phyloP scores from a whole-genome alignment of 331 rosid genomes.

The Malus hybrid region DNA sequence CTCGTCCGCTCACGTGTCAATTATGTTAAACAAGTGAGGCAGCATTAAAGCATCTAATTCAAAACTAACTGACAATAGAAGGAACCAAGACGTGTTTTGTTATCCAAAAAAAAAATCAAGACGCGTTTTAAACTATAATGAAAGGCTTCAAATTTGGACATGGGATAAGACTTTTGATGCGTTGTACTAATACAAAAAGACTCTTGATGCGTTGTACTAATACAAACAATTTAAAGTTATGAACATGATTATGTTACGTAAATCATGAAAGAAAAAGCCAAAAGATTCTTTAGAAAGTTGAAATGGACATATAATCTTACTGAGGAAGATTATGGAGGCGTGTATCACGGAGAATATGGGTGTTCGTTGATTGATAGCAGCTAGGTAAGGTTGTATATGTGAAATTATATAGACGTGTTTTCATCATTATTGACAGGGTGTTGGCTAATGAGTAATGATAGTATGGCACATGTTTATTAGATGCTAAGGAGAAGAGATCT shows the following conservation, averaged over 20 bases:
- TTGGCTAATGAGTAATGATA: too few species aligned
- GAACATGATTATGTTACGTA: not conserved
- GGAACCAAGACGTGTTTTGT: not conserved
- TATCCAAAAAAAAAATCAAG: not conserved
- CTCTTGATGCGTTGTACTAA: too few species aligned
- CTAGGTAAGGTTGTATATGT: not conserved
- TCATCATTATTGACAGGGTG: too few species aligned
- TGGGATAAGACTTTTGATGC: too few species aligned
- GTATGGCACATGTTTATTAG: too few species aligned
- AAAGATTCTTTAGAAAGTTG: not conserved
- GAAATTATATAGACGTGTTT: too few species aligned
- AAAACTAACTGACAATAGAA: not conserved
- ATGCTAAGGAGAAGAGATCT: too few species aligned
- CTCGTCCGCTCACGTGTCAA: not conserved
- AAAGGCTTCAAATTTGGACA: not conserved
- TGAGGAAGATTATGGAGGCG: not conserved
- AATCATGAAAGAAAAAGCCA: not conserved
- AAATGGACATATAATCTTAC: not conserved
- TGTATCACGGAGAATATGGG: not conserved
- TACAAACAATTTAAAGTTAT: not conserved
- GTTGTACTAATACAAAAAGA: too few species aligned
- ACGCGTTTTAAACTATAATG: too few species aligned
- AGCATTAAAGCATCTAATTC: not conserved
- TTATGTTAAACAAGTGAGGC: fast-evolving
- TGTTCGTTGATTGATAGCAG: not conserved